Evolutionary conservation across 306 rosid species (phyloP).

Genomic region (Quercus dentata): DNA sequence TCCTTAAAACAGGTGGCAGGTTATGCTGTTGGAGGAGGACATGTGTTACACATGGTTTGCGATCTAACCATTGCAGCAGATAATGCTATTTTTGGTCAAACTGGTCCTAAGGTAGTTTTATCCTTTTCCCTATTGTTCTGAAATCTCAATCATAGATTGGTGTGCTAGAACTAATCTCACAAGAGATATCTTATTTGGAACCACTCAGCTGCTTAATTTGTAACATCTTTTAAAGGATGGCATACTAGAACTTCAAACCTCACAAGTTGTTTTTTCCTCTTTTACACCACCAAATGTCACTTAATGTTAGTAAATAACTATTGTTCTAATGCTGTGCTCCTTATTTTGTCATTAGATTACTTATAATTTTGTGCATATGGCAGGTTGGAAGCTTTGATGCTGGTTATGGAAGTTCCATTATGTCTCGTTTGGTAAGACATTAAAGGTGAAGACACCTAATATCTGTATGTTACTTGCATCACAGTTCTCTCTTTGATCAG

Average conservation of each 20-base stretch:
- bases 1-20: slow-evolving; percentile 74
- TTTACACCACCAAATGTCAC: background rate
- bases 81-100: slow-evolving; percentile 93
- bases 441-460: background rate
- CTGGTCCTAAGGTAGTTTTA: slow-evolving; percentile 86
- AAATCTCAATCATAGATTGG: background rate
- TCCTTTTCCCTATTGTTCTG: background rate
- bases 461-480: background rate
- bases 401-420: slow-evolving; percentile 94
- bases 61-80: slow-evolving; percentile 95
- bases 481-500: background rate
- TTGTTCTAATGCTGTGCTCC: background rate
- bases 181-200: too few species aligned
- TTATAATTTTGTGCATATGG: slow-evolving; percentile 11
- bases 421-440: slow-evolving; percentile 81
- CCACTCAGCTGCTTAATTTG: too few species aligned
- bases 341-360: background rate
- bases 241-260: background rate
- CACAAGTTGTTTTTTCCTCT: background rate
- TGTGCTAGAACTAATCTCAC: background rate
- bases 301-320: background rate
- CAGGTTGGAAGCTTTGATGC: slow-evolving; percentile 99
- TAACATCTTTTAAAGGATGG: too few species aligned
- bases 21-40: slow-evolving; percentile 96
- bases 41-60: slow-evolving; percentile 84